phyloP scores from a whole-genome alignment of 495 filamentous ascomycete genomes.

The Penicillium nucicola region DNA sequence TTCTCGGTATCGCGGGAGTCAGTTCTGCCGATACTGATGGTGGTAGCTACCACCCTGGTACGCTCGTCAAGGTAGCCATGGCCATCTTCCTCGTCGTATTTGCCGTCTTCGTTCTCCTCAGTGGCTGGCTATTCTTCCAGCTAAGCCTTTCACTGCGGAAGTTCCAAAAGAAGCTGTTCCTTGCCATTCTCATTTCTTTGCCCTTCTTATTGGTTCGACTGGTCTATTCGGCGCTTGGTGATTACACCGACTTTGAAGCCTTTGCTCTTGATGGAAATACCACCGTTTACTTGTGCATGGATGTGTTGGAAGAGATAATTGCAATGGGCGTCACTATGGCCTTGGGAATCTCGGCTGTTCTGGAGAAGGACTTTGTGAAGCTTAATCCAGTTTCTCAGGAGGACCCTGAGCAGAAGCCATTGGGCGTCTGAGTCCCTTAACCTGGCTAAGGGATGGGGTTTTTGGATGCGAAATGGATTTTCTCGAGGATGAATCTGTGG shows the following conservation, averaged over 20 bases:
- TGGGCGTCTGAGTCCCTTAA: too few relatives aligned
- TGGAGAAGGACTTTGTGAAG: constrained; percentile 9
- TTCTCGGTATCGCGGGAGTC: constrained; percentile 28
- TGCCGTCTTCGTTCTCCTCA: constrained; percentile 6
- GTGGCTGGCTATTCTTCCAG: constrained; percentile 12
- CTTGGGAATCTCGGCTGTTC: constrained; percentile 19
- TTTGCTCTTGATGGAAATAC: constrained; percentile 10
- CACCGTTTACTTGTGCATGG: constrained; percentile 30
- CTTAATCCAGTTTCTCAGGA: neutral
- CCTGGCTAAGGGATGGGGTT: too few relatives aligned
- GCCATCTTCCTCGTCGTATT: constrained; percentile 28
- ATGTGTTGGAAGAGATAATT: constrained; percentile 30
- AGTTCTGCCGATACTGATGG: constrained; percentile 2
- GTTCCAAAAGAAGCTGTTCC: constrained; percentile 28
- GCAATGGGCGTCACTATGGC: constrained; percentile 17
- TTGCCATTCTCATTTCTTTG: constrained; percentile 20
- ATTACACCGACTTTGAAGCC: constrained; percentile 3
- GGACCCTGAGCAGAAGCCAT: too few relatives aligned
- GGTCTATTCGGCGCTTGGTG: constrained; percentile 24
- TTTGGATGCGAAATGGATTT: too few relatives aligned
- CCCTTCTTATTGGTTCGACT: constrained; percentile 26
- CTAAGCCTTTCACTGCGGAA: neutral
- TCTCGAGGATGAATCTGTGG: too few relatives aligned
- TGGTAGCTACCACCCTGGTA: constrained; percentile 10
- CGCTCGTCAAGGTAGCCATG: constrained; percentile 26